Base-by-base conservation (phyloP, 1,284 basidiomycete genomes). In the Irpex sp. region DNA sequence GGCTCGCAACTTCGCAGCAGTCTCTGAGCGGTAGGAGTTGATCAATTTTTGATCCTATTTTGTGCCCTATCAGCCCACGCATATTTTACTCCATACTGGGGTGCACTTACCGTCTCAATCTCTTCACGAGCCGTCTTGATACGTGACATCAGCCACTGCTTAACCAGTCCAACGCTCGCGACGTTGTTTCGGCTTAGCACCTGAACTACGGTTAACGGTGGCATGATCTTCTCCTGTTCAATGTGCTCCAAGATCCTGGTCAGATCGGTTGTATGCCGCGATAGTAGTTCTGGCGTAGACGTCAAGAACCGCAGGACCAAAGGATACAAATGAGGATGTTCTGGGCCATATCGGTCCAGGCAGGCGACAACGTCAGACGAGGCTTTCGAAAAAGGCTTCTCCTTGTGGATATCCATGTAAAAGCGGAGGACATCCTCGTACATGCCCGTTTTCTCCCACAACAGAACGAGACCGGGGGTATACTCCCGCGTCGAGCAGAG, bases 391-490 rank as follows among this genome's bases (percentile, higher is more conserved):
- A 74, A 70, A 4, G 68, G 67, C 4, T 78, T 80, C 11, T 78
- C 78, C 36, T 79, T 81, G 69, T 87, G 81, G 65, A 81, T 81
- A 61, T 89, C 91, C 84, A 97, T 97, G 88, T 91, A 96, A 78
- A 93, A 96, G 19, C 95, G 85, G 34, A 99, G 72, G 47, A 98
- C 88, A 67, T 98, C 96, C 71, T 98, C 97, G 75, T 94, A 94
- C 96, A 98, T 96, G 2, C 92, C 95, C 79, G 96, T 82, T 61
- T 86, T 87, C 77, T 98, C 97, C 91, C 96, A 98, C 0, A 99
- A 80, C 7, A 93, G 78, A 0, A 98, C 90, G 8, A 97, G 82
- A 0, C 97, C 97, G 0, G 86, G 84, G 0, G 89, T 94, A 73
- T 95, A 98, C 2, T 80, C 81, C 40, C 85, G 83, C 52, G 89